Base-by-base conservation (phyloP, 2,329 filamentous ascomycete species). In the Pseudonectria foliicola region DNA sequence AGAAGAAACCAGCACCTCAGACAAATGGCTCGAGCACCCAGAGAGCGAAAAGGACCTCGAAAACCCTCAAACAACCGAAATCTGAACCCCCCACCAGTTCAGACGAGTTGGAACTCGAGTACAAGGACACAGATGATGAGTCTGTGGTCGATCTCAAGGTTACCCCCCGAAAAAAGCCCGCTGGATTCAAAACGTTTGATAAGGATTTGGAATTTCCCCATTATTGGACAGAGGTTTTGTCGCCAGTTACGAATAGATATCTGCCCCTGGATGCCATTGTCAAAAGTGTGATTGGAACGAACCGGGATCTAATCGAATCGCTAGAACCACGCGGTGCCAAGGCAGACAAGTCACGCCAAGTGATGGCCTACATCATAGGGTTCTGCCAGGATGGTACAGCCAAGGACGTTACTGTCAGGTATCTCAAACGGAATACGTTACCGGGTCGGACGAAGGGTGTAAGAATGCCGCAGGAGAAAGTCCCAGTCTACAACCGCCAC, bases 371-470 rank as follows among this genome's bases (percentile, higher is more conserved):
- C 52, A 75, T 94, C 3, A 69, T 96, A 13, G 89, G 83, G 0
- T 86, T 85, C 59, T 86, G 85, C 1, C 63, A 76, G 3, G 89
- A 96, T 54, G 86, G 85, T 3, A 89, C 87, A 0, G 89, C 87
- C 10, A 96, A 96, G 56, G 92, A 98, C 55, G 84, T 98, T 12
- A 98, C 92, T 0, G 80, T 92, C 10, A 77, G 92, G 18, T 98
- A 98, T 57, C 66, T 98, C 7, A 89, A 82, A 51, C 77, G 82
- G 14, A 84, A 84, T 38, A 73, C 82, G 34, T 80, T 88, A 56
- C 92, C 92, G 1, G 90, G 92, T 4, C 84, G 88, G 47, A 94
- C 90, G 0, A 96, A 95, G 55, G 87, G 89, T 4, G 74, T 81
- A 44, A 77, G 92, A 6, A 74, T 95, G 55, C 77, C 82, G 0